Evolutionary conservation across 371 early-diverging fungal species (phyloP).

Genomic region (Mortierella sp.): DNA sequence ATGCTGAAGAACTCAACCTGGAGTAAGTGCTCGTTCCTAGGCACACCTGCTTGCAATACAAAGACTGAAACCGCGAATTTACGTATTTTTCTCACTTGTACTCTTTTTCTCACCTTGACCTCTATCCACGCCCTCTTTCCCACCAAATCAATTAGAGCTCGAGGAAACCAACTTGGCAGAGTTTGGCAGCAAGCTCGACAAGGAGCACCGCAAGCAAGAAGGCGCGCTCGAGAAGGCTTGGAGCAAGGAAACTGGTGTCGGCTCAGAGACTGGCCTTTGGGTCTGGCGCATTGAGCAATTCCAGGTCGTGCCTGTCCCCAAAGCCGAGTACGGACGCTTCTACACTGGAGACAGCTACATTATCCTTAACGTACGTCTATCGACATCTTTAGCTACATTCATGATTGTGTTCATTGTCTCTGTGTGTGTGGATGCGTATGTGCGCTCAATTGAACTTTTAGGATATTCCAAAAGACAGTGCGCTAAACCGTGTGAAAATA

Average conservation of each 20-base stretch:
- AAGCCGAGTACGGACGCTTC: conserved; percentile 76
- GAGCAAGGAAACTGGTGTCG: conserved; percentile 62
- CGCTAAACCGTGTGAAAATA: not conserved
- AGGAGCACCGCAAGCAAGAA: conserved; percentile 77
- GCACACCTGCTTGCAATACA: not conserved
- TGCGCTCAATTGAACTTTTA: not conserved
- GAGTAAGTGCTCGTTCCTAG: conserved; percentile 49
- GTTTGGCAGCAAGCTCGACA: conserved; percentile 79
- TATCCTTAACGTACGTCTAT: conserved; percentile 72
- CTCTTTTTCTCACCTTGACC: not conserved
- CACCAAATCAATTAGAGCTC: conserved; percentile 59
- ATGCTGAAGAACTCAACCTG: conserved; percentile 68
- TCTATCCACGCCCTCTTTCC: not conserved
- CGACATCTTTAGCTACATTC: not conserved
- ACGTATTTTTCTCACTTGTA: not conserved
- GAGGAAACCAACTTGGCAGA: conserved; percentile 81
- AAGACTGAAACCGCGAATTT: not conserved
- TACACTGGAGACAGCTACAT: conserved; percentile 87
- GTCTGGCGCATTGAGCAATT: conserved; percentile 90
- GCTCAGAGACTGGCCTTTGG: conserved; percentile 66
- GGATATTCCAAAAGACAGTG: not conserved
- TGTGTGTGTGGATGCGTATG: not conserved
- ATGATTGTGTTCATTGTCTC: not conserved
- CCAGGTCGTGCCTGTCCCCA: conserved; percentile 74
- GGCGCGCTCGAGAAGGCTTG: conserved; percentile 80